phyloP scores from a whole-genome alignment of 371 early-diverging fungal species.

The Mortierella sp. region DNA sequence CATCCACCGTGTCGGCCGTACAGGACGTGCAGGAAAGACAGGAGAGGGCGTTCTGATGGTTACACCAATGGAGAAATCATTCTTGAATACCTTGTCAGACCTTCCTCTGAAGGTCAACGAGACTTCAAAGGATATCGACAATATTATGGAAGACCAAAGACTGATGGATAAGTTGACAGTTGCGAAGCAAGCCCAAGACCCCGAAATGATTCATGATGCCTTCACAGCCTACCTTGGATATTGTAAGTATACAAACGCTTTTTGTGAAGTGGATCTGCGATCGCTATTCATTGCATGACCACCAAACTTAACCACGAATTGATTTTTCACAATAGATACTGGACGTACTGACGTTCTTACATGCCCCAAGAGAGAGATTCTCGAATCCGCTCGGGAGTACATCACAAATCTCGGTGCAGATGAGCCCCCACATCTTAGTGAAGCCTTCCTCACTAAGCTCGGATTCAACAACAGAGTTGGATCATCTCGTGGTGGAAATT shows the following conservation, averaged over 20 bases:
- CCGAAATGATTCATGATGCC: slow-evolving; percentile 64
- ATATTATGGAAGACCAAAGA: slow-evolving; percentile 49
- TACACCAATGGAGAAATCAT: slow-evolving; percentile 85
- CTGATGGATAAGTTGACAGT: slow-evolving; percentile 21
- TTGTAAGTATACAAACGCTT: slow-evolving; percentile 61
- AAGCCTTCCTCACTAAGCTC: slow-evolving; percentile 62
- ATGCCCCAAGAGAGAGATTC: slow-evolving; percentile 57
- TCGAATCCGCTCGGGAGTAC: slow-evolving; percentile 60
- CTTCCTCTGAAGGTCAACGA: slow-evolving; percentile 60
- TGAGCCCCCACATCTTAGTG: slow-evolving; percentile 64
- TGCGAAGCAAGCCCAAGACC: slow-evolving; percentile 50
- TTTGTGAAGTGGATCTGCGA: not conserved
- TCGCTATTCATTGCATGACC: not conserved
- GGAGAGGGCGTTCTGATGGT: slow-evolving; percentile 93
- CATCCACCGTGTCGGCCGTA: slow-evolving; percentile 98
- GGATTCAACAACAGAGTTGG: slow-evolving; percentile 53
- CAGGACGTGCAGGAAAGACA: slow-evolving; percentile 96
- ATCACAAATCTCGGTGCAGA: slow-evolving; percentile 60
- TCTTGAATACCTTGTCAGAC: slow-evolving; percentile 70
- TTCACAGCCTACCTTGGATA: slow-evolving; percentile 78
- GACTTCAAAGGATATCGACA: slow-evolving; percentile 55
- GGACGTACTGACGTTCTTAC: slow-evolving; percentile 60
- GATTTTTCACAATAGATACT: slow-evolving; percentile 29
- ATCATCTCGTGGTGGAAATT: slow-evolving; percentile 1
- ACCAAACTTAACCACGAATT: not conserved